Base-by-base conservation (phyloP, 768 basidiomycete species). In the Pulveroboletus sp. region DNA sequence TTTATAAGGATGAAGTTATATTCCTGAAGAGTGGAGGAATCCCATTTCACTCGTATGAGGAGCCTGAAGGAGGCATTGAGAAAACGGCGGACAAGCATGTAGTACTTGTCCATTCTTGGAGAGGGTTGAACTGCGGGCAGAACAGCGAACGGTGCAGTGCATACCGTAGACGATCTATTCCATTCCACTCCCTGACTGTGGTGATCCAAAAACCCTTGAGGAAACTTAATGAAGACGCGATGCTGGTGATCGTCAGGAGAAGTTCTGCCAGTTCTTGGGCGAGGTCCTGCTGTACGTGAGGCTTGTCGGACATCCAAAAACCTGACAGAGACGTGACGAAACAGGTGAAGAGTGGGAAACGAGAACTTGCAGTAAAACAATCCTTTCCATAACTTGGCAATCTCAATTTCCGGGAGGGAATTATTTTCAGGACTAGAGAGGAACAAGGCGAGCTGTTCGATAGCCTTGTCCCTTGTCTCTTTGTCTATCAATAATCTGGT, bases 251-350 rank as follows among this genome's bases (percentile, higher is more conserved):
- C 9, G 74, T 78, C 42, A 97, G 71, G 6, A 93, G 61, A 35
- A 97, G 73, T 56, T 91, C 83, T 15, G 95, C 88, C 35, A 99
- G 71, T 58, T 93, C 89, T 14, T 78, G 74, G 0, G 95, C 92
- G 14, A 99, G 78, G 13, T 84, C 85, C 65, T 98, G 95, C 65
- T 98, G 95, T 8, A 97, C 89, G 8, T 94, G 78, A 5, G 94
- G 94, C 65, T 98, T 99, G 71, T 99, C 95, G 9, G 94, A 97
- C 93, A 97, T 97, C 94, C 95, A 99, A 71, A 93, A 98, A 65
- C 95, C 94, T 96, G 36, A 5, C 4, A 27, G 0, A 36, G 27
- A 33, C 13, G 7, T 59, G 50, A 56, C 33, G 41, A 7, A n/a
- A 15, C 4, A 30, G 40, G 26, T 3, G 31, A 18, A 26, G 21